Conservation (phyloP, 2,329 filamentous ascomycete species). For the Scedosporium apiospermum region DNA sequence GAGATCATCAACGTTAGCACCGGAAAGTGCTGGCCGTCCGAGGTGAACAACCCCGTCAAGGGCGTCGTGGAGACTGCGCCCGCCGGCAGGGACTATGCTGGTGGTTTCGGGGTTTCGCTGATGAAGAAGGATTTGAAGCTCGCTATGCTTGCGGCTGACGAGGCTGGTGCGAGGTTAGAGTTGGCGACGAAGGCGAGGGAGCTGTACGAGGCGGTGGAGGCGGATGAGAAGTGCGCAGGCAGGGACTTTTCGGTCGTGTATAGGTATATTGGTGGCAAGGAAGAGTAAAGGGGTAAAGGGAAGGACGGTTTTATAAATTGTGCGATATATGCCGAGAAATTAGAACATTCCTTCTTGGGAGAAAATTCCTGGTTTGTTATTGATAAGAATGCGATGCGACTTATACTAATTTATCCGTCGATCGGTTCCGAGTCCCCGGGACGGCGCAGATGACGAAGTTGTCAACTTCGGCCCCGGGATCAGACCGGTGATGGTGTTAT, state of each 20-base stretch:
- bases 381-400: too few relatives aligned
- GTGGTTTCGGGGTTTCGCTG: constrained; percentile 66
- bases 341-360: neutral
- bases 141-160: constrained; percentile 61
- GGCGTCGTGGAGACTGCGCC: constrained; percentile 73
- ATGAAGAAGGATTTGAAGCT: constrained; percentile 75
- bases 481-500: too few relatives aligned
- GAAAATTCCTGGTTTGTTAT: too few relatives aligned
- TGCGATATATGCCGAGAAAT: neutral
- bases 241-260: constrained; percentile 79
- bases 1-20: constrained; percentile 89
- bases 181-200: constrained; percentile 52
- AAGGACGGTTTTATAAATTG: neutral
- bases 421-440: too few relatives aligned
- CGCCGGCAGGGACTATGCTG: constrained; percentile 64
- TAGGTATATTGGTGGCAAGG: constrained; percentile 53
- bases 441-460: too few relatives aligned
- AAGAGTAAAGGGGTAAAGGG: constrained; percentile 14
- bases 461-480: too few relatives aligned
- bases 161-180: constrained; percentile 56
- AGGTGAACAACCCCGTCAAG: constrained; percentile 89
- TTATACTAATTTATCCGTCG: too few relatives aligned
- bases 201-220: constrained; percentile 60
- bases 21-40: constrained; percentile 91
- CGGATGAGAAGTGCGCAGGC: constrained; percentile 51